A percentile compares a stretch with the other conserved stretches of the same genome.
phyloP scores from a whole-genome alignment of 2,329 filamentous ascomycete genomes.

The Sclerotinia subarctica region DNA sequence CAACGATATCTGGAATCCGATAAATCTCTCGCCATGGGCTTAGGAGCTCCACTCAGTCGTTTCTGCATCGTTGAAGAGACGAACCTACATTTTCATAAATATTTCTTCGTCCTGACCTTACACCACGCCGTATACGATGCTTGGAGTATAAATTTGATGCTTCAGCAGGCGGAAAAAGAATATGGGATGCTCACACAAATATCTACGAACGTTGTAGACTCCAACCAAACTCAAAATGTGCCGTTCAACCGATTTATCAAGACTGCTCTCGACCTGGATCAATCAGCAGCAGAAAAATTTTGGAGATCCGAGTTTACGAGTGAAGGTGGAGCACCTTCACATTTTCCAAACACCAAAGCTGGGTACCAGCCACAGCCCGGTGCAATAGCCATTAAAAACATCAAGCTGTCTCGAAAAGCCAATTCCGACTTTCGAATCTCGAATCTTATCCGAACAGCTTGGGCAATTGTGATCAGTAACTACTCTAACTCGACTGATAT shows the following conservation, averaged over 20 bases:
- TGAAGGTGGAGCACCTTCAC: conserved; percentile 43
- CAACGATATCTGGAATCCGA: conserved; percentile 24
- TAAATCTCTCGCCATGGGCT: background rate
- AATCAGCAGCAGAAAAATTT: conserved; percentile 43
- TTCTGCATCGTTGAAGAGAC: conserved; percentile 21
- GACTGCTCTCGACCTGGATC: conserved; percentile 44
- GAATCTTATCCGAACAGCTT: conserved; percentile 37
- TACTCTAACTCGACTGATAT: conserved; percentile 43
- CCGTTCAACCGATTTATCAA: conserved; percentile 45
- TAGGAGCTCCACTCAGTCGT: conserved; percentile 2
- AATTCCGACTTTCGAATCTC: conserved; percentile 24
- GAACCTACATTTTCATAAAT: conserved; percentile 12
- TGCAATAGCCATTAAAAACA: background rate
- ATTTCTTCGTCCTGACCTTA: conserved; percentile 51
- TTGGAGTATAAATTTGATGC: conserved; percentile 47
- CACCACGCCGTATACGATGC: conserved; percentile 57
- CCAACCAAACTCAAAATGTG: background rate
- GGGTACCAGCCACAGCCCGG: conserved; percentile 1
- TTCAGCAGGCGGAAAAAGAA: conserved; percentile 31
- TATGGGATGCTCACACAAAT: conserved; percentile 24
- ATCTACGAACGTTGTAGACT: conserved; percentile 35
- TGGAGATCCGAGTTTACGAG: conserved; percentile 47
- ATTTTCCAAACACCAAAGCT: conserved; percentile 42
- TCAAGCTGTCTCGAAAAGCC: background rate
- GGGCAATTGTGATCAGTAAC: conserved; percentile 42